Base-by-base conservation (phyloP, 768 basidiomycete genomes). In the Porpolomopsis calyptriformis region DNA sequence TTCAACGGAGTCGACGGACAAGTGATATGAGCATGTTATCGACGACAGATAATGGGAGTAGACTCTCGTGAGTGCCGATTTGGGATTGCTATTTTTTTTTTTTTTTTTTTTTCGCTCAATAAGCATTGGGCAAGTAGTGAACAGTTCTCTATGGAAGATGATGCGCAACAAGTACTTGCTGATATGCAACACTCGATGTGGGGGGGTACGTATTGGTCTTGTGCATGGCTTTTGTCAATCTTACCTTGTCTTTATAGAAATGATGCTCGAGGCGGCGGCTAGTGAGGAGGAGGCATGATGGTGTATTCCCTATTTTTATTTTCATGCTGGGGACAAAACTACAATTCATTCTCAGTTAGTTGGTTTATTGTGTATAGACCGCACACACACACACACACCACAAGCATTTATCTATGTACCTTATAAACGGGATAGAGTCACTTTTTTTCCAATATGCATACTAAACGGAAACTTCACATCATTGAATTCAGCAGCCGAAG, bases 171-270 rank as follows among this genome's bases (percentile, higher is more conserved):
- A 47, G 67, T 81, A 18, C 60, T 79, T 16, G 68, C 71, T 16
- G 73, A 80, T 9, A 73, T 82, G 64, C 72, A 80, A 49, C 73
- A 69, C 49, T 82, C 82, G n/a, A 67, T 77, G 43, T 85, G 83
- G 83, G 77, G 78, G 55, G 81, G 82, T 81, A 54, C 55, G 80
- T 62, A 11, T 37, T n/a, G 39, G 20, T 6, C 19, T 14, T 16
- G 45, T 33, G 16, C 36, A 24, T 36, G 12, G 35, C 34, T 41
- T 25, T 27, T 34, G 37, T 23, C 18, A 6, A 16, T 25, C 65
- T 62, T 63, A 45, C 60, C 42, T 18, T 24, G 22, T 43, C 25
- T 49, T 43, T 47, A n/a, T 43, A 62, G 62, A 62, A 19, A 45
- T 63, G 42, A 63, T 63, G 60, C 60, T 52, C 41, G 57, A 62